Evolutionary conservation across 371 early-diverging fungal genomes (phyloP).

Genomic region (Saksenaea oblongispora): DNA sequence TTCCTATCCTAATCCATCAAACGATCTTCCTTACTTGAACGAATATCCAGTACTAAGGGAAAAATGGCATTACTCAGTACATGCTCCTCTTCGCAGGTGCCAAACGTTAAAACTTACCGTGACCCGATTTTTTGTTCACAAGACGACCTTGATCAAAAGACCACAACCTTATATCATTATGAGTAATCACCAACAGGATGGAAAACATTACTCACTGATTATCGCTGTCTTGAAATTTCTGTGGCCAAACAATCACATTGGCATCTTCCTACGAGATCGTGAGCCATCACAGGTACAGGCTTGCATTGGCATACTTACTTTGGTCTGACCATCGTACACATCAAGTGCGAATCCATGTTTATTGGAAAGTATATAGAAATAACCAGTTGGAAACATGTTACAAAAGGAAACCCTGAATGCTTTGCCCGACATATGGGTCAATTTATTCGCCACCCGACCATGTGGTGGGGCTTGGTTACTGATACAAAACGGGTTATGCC

Average conservation of each 20-base stretch:
- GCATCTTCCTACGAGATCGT: slow-evolving; percentile 33
- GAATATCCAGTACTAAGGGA: slow-evolving; percentile 44
- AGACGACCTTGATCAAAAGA: slow-evolving; percentile 39
- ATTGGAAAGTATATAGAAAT: slow-evolving; percentile 49
- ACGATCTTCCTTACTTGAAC: slow-evolving; percentile 35
- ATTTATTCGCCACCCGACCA: too few species aligned
- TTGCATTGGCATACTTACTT: slow-evolving; percentile 18
- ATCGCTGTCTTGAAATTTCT: slow-evolving; percentile 52
- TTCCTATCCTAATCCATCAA: too few species aligned
- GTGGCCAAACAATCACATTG: slow-evolving; percentile 54
- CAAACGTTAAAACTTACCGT: slow-evolving; percentile 28
- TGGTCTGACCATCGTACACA: slow-evolving; percentile 49
- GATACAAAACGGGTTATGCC: too few species aligned
- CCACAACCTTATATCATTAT: slow-evolving; percentile 31
- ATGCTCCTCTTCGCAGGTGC: not conserved
- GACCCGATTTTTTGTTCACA: slow-evolving; percentile 50
- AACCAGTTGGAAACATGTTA: slow-evolving; percentile 39
- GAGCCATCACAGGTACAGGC: not conserved
- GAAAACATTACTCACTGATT: slow-evolving; percentile 39
- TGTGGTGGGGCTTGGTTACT: too few species aligned
- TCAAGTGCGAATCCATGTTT: slow-evolving; percentile 52
- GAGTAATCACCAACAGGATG: not conserved
- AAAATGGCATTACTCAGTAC: too few species aligned
- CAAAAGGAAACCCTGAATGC: not conserved
- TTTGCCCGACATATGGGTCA: not conserved